Evolutionary conservation across 1,139 yeast genomes (phyloP).

Genomic region (Trichomonascaceae sp.): DNA sequence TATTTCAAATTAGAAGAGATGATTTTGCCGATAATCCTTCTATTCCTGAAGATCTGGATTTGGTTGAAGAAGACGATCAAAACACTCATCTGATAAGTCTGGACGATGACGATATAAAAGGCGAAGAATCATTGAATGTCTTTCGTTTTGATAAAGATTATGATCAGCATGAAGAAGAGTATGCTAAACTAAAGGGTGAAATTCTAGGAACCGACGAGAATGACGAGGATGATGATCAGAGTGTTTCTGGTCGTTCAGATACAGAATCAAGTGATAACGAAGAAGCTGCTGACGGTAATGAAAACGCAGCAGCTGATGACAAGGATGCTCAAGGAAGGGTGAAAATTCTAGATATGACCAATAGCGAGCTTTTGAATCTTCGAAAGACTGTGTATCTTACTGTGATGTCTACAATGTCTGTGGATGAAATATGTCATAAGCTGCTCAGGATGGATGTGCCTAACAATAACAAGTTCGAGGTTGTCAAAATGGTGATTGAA

Average conservation of each 20-base stretch:
- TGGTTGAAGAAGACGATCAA: conserved; percentile 62
- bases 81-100: conserved; percentile 55
- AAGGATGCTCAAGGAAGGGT: conserved; percentile 12
- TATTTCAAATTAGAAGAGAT: conserved; percentile 48
- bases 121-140: conserved; percentile 45
- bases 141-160: conserved; percentile 51
- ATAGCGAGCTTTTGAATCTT: conserved; percentile 52
- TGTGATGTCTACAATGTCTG: conserved; percentile 86
- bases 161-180: conserved; percentile 45
- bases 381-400: conserved; percentile 76
- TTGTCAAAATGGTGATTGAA: conserved; percentile 72
- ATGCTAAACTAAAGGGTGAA: conserved; percentile 36
- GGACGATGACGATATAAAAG: conserved; percentile 41
- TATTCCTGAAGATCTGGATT: conserved; percentile 44
- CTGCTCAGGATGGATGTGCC: conserved; percentile 41
- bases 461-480: conserved; percentile 33
- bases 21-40: conserved; percentile 42
- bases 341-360: conserved; percentile 60
- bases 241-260: conserved; percentile 21
- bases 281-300: conserved; percentile 16
- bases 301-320: conserved; percentile 18
- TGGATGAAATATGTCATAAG: conserved; percentile 92
- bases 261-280: conserved; percentile 19
- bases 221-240: conserved; percentile 18
- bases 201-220: conserved; percentile 40